Percentiles rank a stretch among this genome's conserved stretches.
Evolutionary conservation across 805 yeast species (phyloP).

Genomic region (Candida hungchunana): DNA sequence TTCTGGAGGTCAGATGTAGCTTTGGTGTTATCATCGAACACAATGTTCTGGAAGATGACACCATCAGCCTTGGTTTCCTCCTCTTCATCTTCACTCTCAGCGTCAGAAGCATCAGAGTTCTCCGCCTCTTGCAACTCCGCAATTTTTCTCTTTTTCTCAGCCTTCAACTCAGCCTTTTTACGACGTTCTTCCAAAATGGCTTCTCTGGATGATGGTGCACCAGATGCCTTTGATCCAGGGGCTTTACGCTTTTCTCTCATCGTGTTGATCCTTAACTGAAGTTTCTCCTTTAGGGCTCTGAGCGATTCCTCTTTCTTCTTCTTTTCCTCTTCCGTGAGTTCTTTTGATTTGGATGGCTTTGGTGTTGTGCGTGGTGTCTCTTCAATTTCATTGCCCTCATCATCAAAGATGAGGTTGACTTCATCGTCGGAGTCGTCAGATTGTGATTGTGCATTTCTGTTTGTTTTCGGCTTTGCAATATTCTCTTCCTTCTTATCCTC

Average conservation of each 20-base stretch:
- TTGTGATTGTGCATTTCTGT: constrained; percentile 22
- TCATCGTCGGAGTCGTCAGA: constrained; percentile 30
- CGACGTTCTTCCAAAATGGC: constrained; percentile 68
- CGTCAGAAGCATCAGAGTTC: constrained; percentile 39
- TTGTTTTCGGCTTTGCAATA: constrained; percentile 17
- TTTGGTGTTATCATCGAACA: constrained; percentile 76
- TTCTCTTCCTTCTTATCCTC: constrained; percentile 10
- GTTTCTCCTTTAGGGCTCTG: constrained; percentile 68
- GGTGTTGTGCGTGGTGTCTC: constrained; percentile 10
- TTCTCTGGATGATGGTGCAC: constrained; percentile 84
- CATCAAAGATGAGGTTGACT: constrained; percentile 56
- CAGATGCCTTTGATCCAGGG: constrained; percentile 74
- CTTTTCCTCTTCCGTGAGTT: constrained; percentile 44
- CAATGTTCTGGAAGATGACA: constrained; percentile 76
- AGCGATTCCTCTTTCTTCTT: constrained; percentile 50
- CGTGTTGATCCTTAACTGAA: constrained; percentile 65
- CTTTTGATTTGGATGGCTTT: constrained; percentile 14
- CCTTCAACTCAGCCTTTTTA: constrained; percentile 35
- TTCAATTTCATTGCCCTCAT: constrained; percentile 56
- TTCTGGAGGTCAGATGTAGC: constrained; percentile 67
- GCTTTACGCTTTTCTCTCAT: constrained; percentile 85
- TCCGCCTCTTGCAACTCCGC: constrained; percentile 38
- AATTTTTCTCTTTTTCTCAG: constrained; percentile 34
- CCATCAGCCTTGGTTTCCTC: constrained; percentile 29
- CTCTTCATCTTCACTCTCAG: constrained; percentile 32